Evolutionary conservation across 805 yeast genomes (phyloP), one percentile per base, ranked within the genome.

Genomic region (Saccharomycopsis sp.): DNA sequence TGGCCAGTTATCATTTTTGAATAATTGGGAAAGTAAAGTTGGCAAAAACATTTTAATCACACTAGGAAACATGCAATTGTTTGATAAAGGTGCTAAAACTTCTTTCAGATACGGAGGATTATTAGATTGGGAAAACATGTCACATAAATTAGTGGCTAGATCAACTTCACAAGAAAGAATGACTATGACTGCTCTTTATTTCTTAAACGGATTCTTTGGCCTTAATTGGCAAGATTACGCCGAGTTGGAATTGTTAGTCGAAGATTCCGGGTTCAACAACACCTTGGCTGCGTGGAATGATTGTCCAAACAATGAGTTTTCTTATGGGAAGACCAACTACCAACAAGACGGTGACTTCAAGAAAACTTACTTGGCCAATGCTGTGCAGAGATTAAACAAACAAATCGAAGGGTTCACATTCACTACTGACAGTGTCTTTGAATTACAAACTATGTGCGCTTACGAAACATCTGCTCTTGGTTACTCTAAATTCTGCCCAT

Each of bases 381-480:
- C 85, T 23, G 72, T 80, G 4, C 59, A 59, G n/a, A 70, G 94
- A 54, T 63, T 84, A 40, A 73, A 73, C 54, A 58, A 59, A 38
- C 66, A 70, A 40, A 75, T 84, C 43, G 75, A 77, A 2, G 81
- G 78, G 2, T 64, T 67, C 51, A 64, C 75, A 52, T 52, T 84
- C 43, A 70, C 79, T 2, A 56, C 66, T 2, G 55, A 59, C 29
- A 90, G 85, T 54, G 72, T 79, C 21, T 61, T 59, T 35, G 61
- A 60, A 20, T 55, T 85, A 51, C 78, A 81, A 54, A 65, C 69
- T 9, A 71, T 78, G 63, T 85, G 94, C 63, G 88, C 85, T 2
- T 85, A 70, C 58, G 95, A 85, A 61, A 62, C 83, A 37, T 84
- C 83, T 45, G 82, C 77, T 11, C 68, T 67, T 46, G 94, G 93